Base-by-base conservation (phyloP, 768 basidiomycete genomes). In the Leucocoprinus birnbaumii region DNA sequence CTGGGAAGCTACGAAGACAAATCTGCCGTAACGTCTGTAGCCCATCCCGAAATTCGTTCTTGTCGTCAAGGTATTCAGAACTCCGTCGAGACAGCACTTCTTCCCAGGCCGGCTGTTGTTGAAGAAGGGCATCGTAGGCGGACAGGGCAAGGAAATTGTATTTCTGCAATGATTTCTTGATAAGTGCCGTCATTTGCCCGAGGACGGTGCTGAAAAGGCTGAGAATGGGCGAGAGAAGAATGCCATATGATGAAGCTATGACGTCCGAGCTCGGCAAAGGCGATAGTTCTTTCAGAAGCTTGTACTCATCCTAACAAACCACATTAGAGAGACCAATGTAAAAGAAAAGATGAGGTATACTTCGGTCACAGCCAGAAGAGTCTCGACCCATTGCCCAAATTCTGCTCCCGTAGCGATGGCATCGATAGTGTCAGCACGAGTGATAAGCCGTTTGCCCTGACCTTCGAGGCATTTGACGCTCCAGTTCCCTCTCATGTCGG, bases 401-500 rank as follows among this genome's bases (percentile, higher is more conserved):
- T 91, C 91, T 34, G 76, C 77, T 2, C 90, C 91, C 0, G 86
- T 78, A 35, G 71, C 71, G 9, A 90, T 75, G 0, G 84, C 76
- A 57, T 89, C 87, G 7, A 84, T 73, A 0, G 79, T 86, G 55
- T 90, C 88, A 1, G 86, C 84, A 11, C 88, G 72, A 31, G 89
- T 88, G 1, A 91, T 72, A 8, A 87, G 73, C 8, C 87, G 74
- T 61, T 85, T 86, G 2, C 82, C 87, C 59, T 85, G 84, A 6
- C 74, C 74, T 62, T 93, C 91, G 19, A 92, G 66, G 51, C 89
- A 87, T 62, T 86, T 90, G 58, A 79, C 79, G 40, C 75, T 78
- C 91, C 91, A 93, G 11, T 73, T 77, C 10, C 90, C 89, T 24
- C 91, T 80, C 89, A 93, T 93, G 60, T 92, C 90, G 0, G 89